Percentiles rank a stretch among this genome's conserved stretches.
These are phyloP conservation scores for Linderina pennispora DNA, from an alignment of 192 early-diverging fungal genomes.

Conservation along the genomic window DNA sequence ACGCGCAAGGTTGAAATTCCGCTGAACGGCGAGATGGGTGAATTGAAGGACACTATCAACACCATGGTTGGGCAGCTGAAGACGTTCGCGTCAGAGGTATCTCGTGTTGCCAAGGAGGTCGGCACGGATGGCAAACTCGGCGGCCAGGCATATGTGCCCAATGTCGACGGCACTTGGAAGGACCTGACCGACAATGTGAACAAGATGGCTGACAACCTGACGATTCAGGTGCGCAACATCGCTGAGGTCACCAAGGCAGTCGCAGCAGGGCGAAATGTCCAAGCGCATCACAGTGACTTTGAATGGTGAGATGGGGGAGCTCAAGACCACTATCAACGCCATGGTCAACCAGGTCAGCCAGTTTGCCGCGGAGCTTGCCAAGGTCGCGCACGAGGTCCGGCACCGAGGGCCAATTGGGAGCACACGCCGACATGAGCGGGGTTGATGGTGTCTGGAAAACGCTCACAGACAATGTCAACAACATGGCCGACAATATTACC, in stretches of 20 bases:
- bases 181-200: conserved; percentile 51
- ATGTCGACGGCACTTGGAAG: conserved; percentile 49
- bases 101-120: conserved; percentile 57
- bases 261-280: conserved; percentile 8
- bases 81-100: conserved; percentile 52
- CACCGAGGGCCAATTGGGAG: too few relatives aligned
- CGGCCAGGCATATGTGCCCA: conserved; percentile 42
- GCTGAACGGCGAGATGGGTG: conserved; percentile 51
- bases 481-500: background rate
- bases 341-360: conserved; percentile 44
- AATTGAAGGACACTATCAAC: conserved; percentile 52
- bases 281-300: background rate
- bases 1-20: conserved; percentile 45
- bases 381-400: too few relatives aligned
- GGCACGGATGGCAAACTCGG: conserved; percentile 65
- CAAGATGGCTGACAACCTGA: conserved; percentile 39
- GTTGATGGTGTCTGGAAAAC: too few relatives aligned
- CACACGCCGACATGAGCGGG: too few relatives aligned
- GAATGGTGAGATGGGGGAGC: conserved; percentile 5
- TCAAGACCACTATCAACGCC: conserved; percentile 10
- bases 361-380: too few relatives aligned
- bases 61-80: conserved; percentile 57
- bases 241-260: conserved; percentile 9
- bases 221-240: conserved; percentile 27
- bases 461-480: background rate